Evolutionary conservation across 768 basidiomycete species (phyloP).

Genomic region (Austroboletus eburneus): DNA sequence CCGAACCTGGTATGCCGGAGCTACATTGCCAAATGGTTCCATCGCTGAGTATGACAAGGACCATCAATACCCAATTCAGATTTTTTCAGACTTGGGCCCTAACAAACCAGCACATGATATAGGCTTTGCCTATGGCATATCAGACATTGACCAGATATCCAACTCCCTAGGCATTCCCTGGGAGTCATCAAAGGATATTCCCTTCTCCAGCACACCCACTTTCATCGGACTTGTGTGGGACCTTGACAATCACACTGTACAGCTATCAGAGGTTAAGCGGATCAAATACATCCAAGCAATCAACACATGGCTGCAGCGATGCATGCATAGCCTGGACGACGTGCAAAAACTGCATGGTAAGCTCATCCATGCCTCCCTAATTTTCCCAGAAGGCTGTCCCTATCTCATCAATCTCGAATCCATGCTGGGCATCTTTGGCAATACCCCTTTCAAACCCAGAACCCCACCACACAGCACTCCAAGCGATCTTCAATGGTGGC

Average conservation of each 20-base stretch:
- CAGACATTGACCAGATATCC: slow-evolving; percentile 36
- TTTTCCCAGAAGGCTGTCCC: not conserved
- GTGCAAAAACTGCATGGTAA: slow-evolving; percentile 39
- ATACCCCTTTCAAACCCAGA: not conserved
- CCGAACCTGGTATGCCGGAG: not conserved
- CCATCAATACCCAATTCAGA: not conserved
- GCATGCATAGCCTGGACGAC: slow-evolving; percentile 30
- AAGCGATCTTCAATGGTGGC: not conserved
- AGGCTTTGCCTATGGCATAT: slow-evolving; percentile 14
- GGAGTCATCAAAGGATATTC: slow-evolving; percentile 28
- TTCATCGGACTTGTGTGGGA: slow-evolving; percentile 28
- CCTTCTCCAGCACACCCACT: slow-evolving; percentile 16
- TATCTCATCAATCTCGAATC: not conserved
- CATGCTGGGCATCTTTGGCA: not conserved
- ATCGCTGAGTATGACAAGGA: not conserved
- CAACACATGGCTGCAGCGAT: not conserved
- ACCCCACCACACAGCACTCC: not conserved
- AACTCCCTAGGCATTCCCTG: slow-evolving; percentile 29
- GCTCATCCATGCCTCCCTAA: slow-evolving; percentile 27
- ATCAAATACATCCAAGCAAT: not conserved
- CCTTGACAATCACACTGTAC: not conserved
- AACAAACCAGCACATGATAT: not conserved
- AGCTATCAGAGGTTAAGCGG: not conserved
- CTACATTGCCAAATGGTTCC: fast-evolving
- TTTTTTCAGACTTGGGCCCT: not conserved